A percentile compares a stretch with the other conserved stretches of the same genome.
Evolutionary conservation across 495 filamentous ascomycete genomes (phyloP).

Genomic region (Aspergillus ostianus): DNA sequence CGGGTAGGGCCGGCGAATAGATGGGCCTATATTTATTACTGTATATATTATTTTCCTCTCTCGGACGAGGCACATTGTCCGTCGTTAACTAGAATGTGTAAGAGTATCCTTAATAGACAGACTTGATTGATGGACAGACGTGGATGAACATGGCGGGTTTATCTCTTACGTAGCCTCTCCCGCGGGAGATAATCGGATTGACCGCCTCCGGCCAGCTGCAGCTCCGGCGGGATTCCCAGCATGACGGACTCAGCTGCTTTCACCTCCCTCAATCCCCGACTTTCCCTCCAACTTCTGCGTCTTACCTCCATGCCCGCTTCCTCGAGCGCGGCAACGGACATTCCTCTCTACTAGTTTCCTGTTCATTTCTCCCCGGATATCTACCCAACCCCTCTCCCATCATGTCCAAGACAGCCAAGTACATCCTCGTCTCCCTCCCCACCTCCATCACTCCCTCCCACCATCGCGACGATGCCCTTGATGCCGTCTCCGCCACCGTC

Average conservation of each 20-base stretch:
- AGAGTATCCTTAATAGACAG: background rate
- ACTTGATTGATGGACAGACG: too few species aligned
- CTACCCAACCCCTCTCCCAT: conserved; percentile 16
- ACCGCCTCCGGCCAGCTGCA: conserved; percentile 20
- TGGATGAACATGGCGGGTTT: too few species aligned
- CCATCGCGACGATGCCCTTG: conserved; percentile 77
- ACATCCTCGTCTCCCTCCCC: conserved; percentile 73
- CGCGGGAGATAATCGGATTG: conserved; percentile 1
- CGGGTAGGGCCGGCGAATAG: conserved; percentile 6
- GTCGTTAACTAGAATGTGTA: background rate
- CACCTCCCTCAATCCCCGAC: conserved; percentile 4
- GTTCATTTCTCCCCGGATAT: conserved; percentile 10
- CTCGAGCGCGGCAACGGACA: conserved; percentile 14
- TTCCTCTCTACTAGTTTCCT: conserved; percentile 1
- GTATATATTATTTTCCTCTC: conserved; percentile 12
- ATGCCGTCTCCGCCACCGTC: conserved; percentile 68
- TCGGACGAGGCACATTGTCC: background rate
- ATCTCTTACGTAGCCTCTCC: background rate
- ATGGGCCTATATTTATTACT: conserved; percentile 3
- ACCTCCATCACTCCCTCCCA: conserved; percentile 68
- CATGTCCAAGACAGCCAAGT: conserved; percentile 62
- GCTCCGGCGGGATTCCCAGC: conserved; percentile 11
- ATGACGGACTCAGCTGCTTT: conserved; percentile 2
- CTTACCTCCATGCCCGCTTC: conserved; percentile 22
- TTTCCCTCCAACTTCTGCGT: conserved; percentile 4